These are phyloP conservation scores for Amaranthus cruentus DNA, from an alignment of 148 eudicot species.

Conservation along the genomic window DNA sequence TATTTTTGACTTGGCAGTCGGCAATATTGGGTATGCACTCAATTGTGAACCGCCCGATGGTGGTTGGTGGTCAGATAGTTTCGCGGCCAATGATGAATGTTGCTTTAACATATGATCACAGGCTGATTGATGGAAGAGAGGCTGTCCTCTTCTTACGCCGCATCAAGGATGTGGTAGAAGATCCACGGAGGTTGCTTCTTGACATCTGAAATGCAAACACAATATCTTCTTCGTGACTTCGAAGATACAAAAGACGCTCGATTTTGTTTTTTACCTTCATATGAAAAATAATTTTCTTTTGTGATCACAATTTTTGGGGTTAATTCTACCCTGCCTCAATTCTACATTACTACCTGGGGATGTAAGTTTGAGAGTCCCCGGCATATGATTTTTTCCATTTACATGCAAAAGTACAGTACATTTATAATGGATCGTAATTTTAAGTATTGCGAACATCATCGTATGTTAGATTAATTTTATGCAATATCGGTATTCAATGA, in stretches of 20 bases:
- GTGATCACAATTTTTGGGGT: slow-evolving; percentile 25
- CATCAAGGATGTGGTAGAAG: slow-evolving; percentile 91
- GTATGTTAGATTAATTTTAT: not conserved
- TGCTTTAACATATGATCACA: slow-evolving; percentile 92
- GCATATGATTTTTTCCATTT: not conserved
- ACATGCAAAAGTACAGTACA: not conserved
- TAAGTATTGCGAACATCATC: not conserved
- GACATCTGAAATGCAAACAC: slow-evolving; percentile 45
- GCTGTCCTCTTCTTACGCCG: slow-evolving; percentile 92
- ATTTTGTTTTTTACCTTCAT: not conserved
- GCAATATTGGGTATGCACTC: slow-evolving; percentile 62
- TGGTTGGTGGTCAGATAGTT: slow-evolving; percentile 54
- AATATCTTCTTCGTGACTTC: slow-evolving; percentile 59
- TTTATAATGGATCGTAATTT: not conserved
- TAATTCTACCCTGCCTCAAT: slow-evolving; percentile 15
- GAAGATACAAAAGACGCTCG: slow-evolving; percentile 22
- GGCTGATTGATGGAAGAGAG: slow-evolving; percentile 98
- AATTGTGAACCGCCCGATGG: slow-evolving; percentile 50
- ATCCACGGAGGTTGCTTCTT: slow-evolving; percentile 88
- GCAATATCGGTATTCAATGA: not conserved
- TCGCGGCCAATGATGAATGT: slow-evolving; percentile 96
- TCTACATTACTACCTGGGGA: slow-evolving; percentile 12
- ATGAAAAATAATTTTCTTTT: slow-evolving; percentile 24
- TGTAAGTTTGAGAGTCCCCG: not conserved
- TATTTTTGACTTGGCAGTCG: slow-evolving; percentile 28